These are phyloP conservation scores for Puccinia hordei DNA, from an alignment of 1,284 basidiomycete genomes.

Conservation along the genomic window DNA sequence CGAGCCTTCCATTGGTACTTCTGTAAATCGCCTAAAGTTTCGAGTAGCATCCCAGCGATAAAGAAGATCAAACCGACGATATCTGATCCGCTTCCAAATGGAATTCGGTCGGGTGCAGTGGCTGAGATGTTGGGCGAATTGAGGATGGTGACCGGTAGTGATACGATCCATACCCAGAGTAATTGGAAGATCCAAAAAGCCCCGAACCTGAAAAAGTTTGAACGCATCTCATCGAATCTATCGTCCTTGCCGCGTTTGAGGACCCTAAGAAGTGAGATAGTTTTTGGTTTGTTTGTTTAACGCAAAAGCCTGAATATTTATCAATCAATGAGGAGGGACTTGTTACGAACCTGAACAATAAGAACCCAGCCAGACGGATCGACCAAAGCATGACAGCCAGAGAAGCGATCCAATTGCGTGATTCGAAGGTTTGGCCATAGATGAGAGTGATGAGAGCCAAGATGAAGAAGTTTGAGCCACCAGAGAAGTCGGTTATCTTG, in stretches of 20 bases:
- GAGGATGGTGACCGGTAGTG: constrained; percentile 67
- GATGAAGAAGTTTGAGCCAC: constrained; percentile 70
- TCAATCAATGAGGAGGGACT: neutral
- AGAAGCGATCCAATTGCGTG: constrained; percentile 61
- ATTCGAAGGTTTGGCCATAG: constrained; percentile 66
- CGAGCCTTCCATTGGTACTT: constrained; percentile 60
- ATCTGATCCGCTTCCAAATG: constrained; percentile 69
- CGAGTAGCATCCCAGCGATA: constrained; percentile 67
- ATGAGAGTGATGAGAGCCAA: constrained; percentile 66
- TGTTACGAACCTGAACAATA: constrained; percentile 67
- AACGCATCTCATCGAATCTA: constrained; percentile 70
- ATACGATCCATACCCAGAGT: constrained; percentile 69
- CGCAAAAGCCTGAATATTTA: too few species aligned
- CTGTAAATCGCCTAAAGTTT: constrained; percentile 68
- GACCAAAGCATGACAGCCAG: constrained; percentile 71
- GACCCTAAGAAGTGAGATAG: constrained; percentile 61
- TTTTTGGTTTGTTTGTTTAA: too few species aligned
- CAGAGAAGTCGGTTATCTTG: constrained; percentile 67
- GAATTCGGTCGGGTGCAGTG: constrained; percentile 58
- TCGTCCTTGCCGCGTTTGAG: constrained; percentile 69
- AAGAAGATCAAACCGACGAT: constrained; percentile 72
- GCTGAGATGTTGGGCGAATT: constrained; percentile 71
- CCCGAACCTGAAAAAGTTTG: constrained; percentile 70
- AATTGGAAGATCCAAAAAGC: constrained; percentile 65
- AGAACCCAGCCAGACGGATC: constrained; percentile 58